Evolutionary conservation across 2,329 filamentous ascomycete species (phyloP).

Genomic region (Aspergillus hortae): DNA sequence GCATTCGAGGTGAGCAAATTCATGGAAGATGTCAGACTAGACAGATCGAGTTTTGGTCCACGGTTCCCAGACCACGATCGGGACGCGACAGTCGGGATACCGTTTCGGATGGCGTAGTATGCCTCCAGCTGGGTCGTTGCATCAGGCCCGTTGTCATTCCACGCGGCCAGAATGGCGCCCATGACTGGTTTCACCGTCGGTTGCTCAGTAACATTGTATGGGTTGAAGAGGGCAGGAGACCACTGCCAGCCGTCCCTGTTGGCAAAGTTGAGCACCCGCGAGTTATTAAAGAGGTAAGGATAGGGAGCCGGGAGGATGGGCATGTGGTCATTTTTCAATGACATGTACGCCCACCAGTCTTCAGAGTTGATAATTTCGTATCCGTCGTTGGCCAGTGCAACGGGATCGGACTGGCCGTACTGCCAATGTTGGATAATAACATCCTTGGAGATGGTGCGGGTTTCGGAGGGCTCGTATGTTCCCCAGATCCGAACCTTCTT

Average conservation of each 20-base stretch:
- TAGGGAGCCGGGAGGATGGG: constrained; percentile 49
- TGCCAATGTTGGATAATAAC: constrained; percentile 57
- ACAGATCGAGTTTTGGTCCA: constrained; percentile 36
- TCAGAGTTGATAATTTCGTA: constrained; percentile 54
- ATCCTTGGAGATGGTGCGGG: constrained; percentile 40
- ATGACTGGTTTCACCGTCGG: constrained; percentile 41
- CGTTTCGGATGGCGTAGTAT: constrained; percentile 51
- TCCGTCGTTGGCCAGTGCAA: constrained; percentile 44
- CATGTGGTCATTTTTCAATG: constrained; percentile 53
- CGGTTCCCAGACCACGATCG: constrained; percentile 54
- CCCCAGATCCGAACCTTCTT: constrained; percentile 56
- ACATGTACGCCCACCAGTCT: constrained; percentile 55
- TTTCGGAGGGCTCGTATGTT: constrained; percentile 47
- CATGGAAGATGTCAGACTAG: constrained; percentile 38
- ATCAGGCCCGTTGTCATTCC: constrained; percentile 56
- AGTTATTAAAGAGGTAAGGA: constrained; percentile 46
- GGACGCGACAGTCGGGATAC: constrained; percentile 50
- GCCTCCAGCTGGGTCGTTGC: constrained; percentile 51
- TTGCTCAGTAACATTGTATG: constrained; percentile 48
- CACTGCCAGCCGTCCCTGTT: constrained; percentile 43
- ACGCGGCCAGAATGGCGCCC: constrained; percentile 50
- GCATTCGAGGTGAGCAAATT: constrained; percentile 39
- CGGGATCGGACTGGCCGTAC: constrained; percentile 52
- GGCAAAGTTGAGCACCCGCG: constrained; percentile 49
- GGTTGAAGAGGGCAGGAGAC: constrained; percentile 51